phyloP scores from a whole-genome alignment of 257 asterid genomes.

The Linderniella brevidens region DNA sequence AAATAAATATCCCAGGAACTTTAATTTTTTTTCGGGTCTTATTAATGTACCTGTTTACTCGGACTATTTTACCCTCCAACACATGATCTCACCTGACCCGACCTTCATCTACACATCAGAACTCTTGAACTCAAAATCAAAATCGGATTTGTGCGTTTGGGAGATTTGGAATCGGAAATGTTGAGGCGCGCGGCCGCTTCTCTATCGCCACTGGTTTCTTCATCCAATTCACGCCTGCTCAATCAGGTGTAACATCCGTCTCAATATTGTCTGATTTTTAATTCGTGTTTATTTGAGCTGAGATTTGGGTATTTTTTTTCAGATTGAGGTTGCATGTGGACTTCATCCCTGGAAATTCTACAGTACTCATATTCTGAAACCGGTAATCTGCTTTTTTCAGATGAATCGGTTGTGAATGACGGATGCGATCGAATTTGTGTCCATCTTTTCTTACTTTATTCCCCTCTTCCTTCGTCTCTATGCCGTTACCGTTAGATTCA shows the following conservation, averaged over 20 bases:
- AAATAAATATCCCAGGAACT: too few relatives aligned
- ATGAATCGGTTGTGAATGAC: background rate
- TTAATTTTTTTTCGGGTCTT: too few relatives aligned
- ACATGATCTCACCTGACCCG: too few relatives aligned
- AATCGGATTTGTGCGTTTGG: slow-evolving; percentile 1
- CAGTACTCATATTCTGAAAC: slow-evolving; percentile 30
- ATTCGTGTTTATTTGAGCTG: slow-evolving; percentile 4
- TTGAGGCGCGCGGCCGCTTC: slow-evolving; percentile 51
- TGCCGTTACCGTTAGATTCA: too few relatives aligned
- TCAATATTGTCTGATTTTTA: slow-evolving; percentile 1
- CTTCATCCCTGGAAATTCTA: slow-evolving; percentile 23
- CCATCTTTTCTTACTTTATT: too few relatives aligned
- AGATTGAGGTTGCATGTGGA: slow-evolving; percentile 32
- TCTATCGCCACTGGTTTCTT: slow-evolving; percentile 17
- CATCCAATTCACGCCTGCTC: slow-evolving; percentile 25
- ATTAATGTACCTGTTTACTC: too few relatives aligned
- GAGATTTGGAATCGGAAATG: slow-evolving; percentile 23
- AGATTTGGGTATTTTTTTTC: background rate
- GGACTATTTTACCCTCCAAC: too few relatives aligned
- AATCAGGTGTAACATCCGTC: slow-evolving; percentile 26
- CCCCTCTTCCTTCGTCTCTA: too few relatives aligned
- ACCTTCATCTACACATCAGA: too few relatives aligned
- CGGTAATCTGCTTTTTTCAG: slow-evolving; percentile 20
- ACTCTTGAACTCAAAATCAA: too few relatives aligned
- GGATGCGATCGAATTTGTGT: background rate